Conservation (phyloP, 805 yeast species). For the Starmerella asiatica region DNA sequence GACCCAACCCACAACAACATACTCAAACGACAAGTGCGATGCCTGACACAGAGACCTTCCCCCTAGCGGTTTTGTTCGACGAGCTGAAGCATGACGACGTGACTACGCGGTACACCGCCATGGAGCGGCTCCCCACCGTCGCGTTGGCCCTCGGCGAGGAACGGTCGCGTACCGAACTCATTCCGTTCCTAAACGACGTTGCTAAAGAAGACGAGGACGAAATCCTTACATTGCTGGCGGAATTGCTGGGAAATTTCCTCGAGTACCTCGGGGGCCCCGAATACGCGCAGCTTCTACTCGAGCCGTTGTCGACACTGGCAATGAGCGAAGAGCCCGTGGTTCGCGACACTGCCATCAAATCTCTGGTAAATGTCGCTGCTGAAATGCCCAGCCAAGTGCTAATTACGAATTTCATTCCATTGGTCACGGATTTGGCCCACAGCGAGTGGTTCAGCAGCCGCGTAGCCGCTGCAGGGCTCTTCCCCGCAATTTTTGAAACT, state of each 20-base stretch:
- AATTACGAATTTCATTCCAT: slow-evolving; percentile 52
- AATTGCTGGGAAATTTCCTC: slow-evolving; percentile 74
- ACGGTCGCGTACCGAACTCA: slow-evolving; percentile 73
- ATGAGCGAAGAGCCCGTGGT: slow-evolving; percentile 94
- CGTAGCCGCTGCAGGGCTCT: slow-evolving; percentile 84
- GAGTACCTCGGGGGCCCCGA: slow-evolving; percentile 79
- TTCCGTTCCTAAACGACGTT: slow-evolving; percentile 71
- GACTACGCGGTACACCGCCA: slow-evolving; percentile 81
- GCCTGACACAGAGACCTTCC: slow-evolving; percentile 53
- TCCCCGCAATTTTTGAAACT: slow-evolving; percentile 41
- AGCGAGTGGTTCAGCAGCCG: slow-evolving; percentile 93
- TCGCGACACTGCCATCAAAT: slow-evolving; percentile 83
- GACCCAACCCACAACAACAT: no score
- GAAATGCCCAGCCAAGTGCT: slow-evolving; percentile 50
- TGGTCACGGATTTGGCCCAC: slow-evolving; percentile 62
- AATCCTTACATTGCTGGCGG: slow-evolving; percentile 85
- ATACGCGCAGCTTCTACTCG: slow-evolving; percentile 43
- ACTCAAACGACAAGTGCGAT: no score
- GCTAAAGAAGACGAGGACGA: slow-evolving; percentile 89
- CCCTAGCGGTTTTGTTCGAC: slow-evolving; percentile 91
- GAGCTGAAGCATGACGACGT: slow-evolving; percentile 95
- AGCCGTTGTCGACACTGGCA: slow-evolving; percentile 67
- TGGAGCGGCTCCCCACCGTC: slow-evolving; percentile 86
- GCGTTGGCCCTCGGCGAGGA: slow-evolving; percentile 92
- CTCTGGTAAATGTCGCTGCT: slow-evolving; percentile 57